Conservation (phyloP, 2,329 filamentous ascomycete species). For the Seiridium unicorne region DNA sequence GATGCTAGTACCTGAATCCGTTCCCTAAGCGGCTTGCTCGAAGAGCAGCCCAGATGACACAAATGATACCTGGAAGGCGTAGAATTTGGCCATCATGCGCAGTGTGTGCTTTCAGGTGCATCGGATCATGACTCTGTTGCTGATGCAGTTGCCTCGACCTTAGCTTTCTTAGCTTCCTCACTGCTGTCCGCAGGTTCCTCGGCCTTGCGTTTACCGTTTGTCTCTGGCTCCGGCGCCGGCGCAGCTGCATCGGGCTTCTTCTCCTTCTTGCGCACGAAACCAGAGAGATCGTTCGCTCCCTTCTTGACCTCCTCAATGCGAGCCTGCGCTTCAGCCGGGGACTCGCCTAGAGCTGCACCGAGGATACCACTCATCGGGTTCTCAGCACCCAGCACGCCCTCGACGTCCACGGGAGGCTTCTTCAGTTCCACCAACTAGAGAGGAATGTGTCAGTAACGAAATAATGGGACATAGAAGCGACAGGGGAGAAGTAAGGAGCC, state of each 20-base stretch:
- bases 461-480: conserved; percentile 14
- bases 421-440: conserved; percentile 67
- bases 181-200: conserved; percentile 29
- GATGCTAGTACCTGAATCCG: no score
- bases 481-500: conserved; percentile 18
- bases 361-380: conserved; percentile 59
- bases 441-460: conserved; percentile 16
- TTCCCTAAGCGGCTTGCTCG: no score
- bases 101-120: not conserved
- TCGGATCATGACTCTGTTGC: conserved; percentile 5
- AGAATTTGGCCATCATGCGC: no score
- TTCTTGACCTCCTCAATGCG: conserved; percentile 71
- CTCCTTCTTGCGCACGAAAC: conserved; percentile 69
- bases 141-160: conserved; percentile 23
- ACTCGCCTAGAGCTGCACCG: conserved; percentile 61
- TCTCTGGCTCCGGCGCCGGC: conserved; percentile 15
- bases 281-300: conserved; percentile 69
- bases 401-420: conserved; percentile 58
- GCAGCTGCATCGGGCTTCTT: conserved; percentile 23
- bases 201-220: conserved; percentile 43
- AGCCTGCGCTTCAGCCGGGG: conserved; percentile 58
- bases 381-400: conserved; percentile 50
- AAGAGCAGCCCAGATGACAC: no score
- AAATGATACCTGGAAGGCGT: no score
- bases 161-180: conserved; percentile 34